Evolutionary conservation across 139 green algal genomes (phyloP), one percentile per base, ranked within the genome.

Genomic region (Micractinium conductrix): DNA sequence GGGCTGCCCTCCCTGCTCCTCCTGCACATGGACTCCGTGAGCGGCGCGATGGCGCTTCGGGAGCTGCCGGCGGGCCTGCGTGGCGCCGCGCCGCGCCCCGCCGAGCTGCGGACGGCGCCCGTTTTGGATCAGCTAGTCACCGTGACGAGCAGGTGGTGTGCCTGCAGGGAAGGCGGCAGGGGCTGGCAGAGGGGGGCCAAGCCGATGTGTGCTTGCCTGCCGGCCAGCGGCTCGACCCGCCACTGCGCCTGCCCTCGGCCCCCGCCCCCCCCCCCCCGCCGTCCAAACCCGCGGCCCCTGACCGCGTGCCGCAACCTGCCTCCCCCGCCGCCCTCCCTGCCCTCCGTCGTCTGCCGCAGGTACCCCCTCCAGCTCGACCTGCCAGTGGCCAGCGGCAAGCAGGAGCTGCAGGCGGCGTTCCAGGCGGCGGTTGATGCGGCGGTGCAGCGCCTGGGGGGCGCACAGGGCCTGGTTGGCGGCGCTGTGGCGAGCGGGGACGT

Each of bases 341-440:
- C n/a, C n/a, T n/a, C n/a, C n/a, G n/a, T n/a, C n/a, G n/a, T 35
- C 16, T 81, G 53, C 74, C 21, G 38, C 55, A 82, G 76, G 58
- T 43, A 44, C 10, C 37, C 45, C 7, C 38, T 82, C 38, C 43
- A 67, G 58, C 38, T 82, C 38, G 38, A 33, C 35, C 37, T 82
- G 76, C 76, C 76, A 1, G 76, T 82, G 33, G 21, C 28, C 26
- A 38, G 33, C 76, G 21, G 76, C 58, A n/a, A 30, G 58, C 76
- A 82, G 38, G 76, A 82, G 76, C 55, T 82, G 76, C 55, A 71
- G 76, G 55, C 76, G 38, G 76, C 76, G 7, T 72, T 82, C 58
- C 76, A 82, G 40, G 55, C 38, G 22, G 76, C 76, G 12, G 24
- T 28, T 1, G 76, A 82, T 60, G 58, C 50, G 2, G 76, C 55